Conservation (phyloP, 805 yeast genomes). For the Suhomyces sp. region DNA sequence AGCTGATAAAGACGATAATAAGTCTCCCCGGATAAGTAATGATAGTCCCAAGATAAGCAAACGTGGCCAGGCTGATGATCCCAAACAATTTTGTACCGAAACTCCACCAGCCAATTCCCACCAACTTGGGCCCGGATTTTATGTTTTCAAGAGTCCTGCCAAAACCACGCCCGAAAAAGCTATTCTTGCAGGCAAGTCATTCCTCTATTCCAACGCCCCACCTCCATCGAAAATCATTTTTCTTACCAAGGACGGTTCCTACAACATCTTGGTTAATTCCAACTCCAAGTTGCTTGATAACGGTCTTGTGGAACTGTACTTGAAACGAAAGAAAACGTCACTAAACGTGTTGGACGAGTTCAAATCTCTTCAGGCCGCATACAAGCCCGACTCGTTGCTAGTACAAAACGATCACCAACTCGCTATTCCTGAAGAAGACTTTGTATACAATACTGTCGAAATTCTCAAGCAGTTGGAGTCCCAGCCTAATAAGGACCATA, state of each 20-base stretch:
- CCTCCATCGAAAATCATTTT: constrained; percentile 26
- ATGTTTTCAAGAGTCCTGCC: constrained; percentile 13
- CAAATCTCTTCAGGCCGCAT: constrained; percentile 14
- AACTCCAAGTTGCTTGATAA: constrained; percentile 18
- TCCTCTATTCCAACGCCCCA: constrained; percentile 26
- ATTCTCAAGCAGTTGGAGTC: constrained; percentile 17
- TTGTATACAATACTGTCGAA: constrained; percentile 20
- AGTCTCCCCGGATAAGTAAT: too few relatives aligned
- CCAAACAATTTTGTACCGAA: constrained; percentile 16
- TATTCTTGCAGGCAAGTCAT: constrained; percentile 19
- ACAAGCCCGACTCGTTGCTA: constrained; percentile 17
- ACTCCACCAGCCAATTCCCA: constrained; percentile 6
- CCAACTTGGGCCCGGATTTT: constrained; percentile 20
- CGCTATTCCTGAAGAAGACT: constrained; percentile 25
- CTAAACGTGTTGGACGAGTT: constrained; percentile 23
- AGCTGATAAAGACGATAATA: too few relatives aligned
- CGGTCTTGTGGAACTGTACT: constrained; percentile 21
- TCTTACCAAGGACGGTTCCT: constrained; percentile 33
- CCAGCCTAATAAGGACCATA: constrained; percentile 13
- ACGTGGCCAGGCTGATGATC: constrained; percentile 3
- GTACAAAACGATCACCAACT: constrained; percentile 28
- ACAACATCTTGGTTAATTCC: constrained; percentile 18
- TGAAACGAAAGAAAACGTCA: constrained; percentile 6
- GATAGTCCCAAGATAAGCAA: too few relatives aligned
- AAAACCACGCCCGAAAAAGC: constrained; percentile 15